phyloP scores from a whole-genome alignment of 306 rosid species.

The Cicer bijugum region DNA sequence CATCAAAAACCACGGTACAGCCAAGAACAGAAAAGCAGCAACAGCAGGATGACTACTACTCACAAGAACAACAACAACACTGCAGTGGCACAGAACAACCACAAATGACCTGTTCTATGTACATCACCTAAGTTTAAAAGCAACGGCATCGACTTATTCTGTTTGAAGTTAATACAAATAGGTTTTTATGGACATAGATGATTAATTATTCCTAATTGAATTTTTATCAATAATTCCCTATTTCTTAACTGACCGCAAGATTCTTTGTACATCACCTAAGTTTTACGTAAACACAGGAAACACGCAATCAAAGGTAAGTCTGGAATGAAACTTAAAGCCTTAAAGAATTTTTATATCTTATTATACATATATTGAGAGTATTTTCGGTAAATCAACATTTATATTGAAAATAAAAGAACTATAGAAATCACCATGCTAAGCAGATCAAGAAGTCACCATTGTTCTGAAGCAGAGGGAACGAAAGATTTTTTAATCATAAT shows the following conservation, averaged over 20 bases:
- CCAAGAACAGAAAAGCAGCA: background rate
- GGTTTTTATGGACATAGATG: background rate
- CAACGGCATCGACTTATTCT: background rate
- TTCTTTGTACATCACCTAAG: background rate
- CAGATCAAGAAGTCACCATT: background rate
- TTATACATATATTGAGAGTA: background rate
- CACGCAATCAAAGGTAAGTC: background rate
- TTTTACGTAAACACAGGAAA: background rate
- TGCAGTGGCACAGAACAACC: background rate
- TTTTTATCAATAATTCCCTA: background rate
- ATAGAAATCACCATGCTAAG: background rate
- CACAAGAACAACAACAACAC: background rate
- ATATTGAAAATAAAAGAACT: background rate
- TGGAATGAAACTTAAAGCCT: background rate
- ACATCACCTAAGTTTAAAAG: too few relatives aligned
- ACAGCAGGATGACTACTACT: background rate
- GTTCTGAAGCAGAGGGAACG: background rate
- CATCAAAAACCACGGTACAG: background rate
- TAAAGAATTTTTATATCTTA: background rate
- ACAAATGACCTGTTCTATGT: background rate
- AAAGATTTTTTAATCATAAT: background rate
- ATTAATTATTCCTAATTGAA: background rate
- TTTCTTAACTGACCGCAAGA: background rate
- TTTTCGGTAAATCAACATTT: background rate
- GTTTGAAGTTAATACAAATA: background rate